These are phyloP conservation scores for Trichoderma brevicompactum DNA, from an alignment of 2,329 filamentous ascomycete genomes.

Conservation along the genomic window DNA sequence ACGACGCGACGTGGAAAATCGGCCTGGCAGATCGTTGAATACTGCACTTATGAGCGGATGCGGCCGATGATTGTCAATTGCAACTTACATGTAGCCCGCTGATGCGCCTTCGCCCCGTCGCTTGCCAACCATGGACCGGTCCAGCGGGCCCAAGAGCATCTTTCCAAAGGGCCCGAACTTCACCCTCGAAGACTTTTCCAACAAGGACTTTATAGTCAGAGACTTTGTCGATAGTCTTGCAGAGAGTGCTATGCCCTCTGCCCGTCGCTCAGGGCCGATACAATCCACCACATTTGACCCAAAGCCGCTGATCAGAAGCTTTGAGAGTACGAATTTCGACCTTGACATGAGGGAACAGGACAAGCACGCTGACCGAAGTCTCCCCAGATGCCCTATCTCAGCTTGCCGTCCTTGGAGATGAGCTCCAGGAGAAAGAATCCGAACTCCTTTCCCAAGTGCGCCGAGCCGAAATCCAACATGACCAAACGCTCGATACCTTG, in stretches of 20 bases:
- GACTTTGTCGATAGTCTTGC: constrained; percentile 96
- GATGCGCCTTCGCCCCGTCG: constrained; percentile 29
- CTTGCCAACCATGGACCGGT: constrained; percentile 47
- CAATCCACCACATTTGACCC: constrained; percentile 77
- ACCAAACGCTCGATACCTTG: constrained; percentile 84
- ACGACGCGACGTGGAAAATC: constrained; percentile 20
- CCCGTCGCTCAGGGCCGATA: constrained; percentile 73
- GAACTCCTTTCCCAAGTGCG: constrained; percentile 89
- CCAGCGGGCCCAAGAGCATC: constrained; percentile 63
- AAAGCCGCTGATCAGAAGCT: constrained; percentile 93
- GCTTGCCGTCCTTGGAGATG: constrained; percentile 73
- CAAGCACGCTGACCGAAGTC: background rate
- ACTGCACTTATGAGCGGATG: constrained; percentile 5
- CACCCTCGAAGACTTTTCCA: constrained; percentile 84
- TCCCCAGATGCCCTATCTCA: constrained; percentile 65
- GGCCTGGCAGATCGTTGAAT: constrained; percentile 2
- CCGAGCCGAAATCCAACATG: constrained; percentile 88
- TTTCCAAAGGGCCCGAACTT: constrained; percentile 82
- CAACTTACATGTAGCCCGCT: constrained; percentile 40
- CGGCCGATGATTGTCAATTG: constrained; percentile 12
- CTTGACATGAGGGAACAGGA: background rate
- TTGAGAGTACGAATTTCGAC: constrained; percentile 65
- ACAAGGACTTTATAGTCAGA: constrained; percentile 93
- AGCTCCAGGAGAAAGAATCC: constrained; percentile 87
- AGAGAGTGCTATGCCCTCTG: constrained; percentile 77